These are phyloP conservation scores for Aspergillus quadricinctus DNA, from an alignment of 2,329 filamentous ascomycete species.

Conservation along the genomic window DNA sequence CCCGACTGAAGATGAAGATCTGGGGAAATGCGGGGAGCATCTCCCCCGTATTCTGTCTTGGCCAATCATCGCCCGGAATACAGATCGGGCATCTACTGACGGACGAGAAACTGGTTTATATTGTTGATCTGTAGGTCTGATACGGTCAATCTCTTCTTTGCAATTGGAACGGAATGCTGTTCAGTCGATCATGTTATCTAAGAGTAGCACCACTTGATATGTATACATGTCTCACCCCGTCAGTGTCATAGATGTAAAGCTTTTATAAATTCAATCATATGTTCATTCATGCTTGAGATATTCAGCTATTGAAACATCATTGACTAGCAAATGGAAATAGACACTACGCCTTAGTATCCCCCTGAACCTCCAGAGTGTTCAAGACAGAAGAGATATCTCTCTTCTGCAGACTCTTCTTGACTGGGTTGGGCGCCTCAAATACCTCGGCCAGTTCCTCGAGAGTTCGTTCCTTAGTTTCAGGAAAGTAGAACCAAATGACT, in stretches of 20 bases:
- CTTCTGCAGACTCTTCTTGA: neutral
- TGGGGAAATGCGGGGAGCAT: no score
- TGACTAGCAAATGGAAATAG: neutral
- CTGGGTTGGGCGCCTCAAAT: neutral
- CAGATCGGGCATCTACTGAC: no score
- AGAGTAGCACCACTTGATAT: no score
- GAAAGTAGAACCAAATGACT: conserved; percentile 24
- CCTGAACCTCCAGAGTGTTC: neutral
- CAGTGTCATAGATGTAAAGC: no score
- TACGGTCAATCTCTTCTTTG: no score
- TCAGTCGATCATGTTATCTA: no score
- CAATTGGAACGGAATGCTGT: no score
- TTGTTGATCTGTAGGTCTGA: no score
- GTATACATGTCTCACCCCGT: no score
- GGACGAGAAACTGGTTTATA: no score
- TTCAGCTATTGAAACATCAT: neutral
- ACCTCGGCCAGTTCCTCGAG: conserved; percentile 23
- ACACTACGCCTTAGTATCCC: neutral
- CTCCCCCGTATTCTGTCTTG: neutral
- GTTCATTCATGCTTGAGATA: neutral
- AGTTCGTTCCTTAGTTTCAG: conserved; percentile 28
- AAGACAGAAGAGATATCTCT: neutral
- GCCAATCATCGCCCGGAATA: neutral
- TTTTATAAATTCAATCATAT: neutral
- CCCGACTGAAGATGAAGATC: neutral